phyloP scores from a whole-genome alignment of 192 early-diverging fungal genomes.

The Cladochytrium replicatum region DNA sequence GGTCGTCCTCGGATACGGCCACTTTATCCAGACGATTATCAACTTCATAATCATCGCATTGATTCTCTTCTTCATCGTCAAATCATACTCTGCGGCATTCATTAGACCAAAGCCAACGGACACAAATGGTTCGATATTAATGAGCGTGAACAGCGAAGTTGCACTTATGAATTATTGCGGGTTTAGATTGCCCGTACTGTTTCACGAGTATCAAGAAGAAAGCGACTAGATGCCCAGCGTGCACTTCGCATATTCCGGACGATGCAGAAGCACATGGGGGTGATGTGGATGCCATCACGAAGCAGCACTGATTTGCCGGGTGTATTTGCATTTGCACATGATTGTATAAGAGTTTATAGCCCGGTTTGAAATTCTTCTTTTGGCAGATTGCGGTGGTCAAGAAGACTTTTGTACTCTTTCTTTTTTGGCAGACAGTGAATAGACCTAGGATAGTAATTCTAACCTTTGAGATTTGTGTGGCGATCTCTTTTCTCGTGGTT shows the following conservation, averaged over 20 bases:
- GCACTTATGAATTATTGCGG: too few species aligned
- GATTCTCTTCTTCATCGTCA: conserved; percentile 38
- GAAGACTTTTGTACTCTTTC: too few species aligned
- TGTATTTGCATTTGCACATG: too few species aligned
- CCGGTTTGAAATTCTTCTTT: too few species aligned
- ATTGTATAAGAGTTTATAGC: too few species aligned
- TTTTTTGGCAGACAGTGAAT: too few species aligned
- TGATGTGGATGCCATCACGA: not conserved
- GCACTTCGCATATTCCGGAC: not conserved
- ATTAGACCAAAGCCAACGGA: not conserved
- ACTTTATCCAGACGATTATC: conserved; percentile 43
- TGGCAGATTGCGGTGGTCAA: too few species aligned
- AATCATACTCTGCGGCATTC: conserved; percentile 13
- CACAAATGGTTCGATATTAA: conserved; percentile 6
- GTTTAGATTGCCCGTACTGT: conserved; percentile 9
- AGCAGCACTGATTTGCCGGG: too few species aligned
- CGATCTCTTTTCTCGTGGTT: too few species aligned
- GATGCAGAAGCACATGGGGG: not conserved
- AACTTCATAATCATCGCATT: conserved; percentile 40
- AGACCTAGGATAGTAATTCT: too few species aligned
- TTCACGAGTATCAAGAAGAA: conserved; percentile 27
- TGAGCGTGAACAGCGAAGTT: conserved; percentile 8
- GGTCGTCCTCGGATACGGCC: conserved; percentile 45
- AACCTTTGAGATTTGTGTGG: too few species aligned
- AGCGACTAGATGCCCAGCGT: conserved; percentile 9